Conservation (phyloP, 2,329 filamentous ascomycete species). For the Penicillium italicum region DNA sequence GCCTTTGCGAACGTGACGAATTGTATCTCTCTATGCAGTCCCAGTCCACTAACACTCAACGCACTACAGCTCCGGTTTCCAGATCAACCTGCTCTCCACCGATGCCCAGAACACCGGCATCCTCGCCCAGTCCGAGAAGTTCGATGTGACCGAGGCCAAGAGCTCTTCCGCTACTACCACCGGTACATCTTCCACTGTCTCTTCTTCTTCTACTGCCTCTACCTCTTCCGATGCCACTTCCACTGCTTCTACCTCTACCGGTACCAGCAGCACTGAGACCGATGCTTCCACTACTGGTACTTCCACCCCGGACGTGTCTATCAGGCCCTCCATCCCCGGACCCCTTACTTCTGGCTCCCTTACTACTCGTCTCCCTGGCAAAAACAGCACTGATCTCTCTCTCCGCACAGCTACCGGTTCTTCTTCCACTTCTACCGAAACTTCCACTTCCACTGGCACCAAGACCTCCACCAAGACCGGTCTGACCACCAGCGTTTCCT, state of each 20-base stretch:
- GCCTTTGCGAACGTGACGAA: too few species aligned
- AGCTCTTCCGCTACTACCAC: constrained; percentile 19
- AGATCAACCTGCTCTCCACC: constrained; percentile 41
- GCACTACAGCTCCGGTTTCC: constrained; percentile 33
- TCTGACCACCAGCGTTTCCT: constrained; percentile 11
- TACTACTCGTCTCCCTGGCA: background rate
- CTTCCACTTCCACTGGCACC: constrained; percentile 11
- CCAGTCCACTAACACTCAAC: constrained; percentile 3
- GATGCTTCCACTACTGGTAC: constrained; percentile 11
- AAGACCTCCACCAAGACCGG: constrained; percentile 2
- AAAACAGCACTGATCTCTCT: constrained; percentile 1
- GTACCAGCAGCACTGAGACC: constrained; percentile 5
- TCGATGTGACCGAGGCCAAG: constrained; percentile 27
- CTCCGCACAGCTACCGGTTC: constrained; percentile 8
- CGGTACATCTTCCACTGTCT: constrained; percentile 12
- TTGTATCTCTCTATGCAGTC: too few species aligned
- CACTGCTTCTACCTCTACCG: constrained; percentile 10
- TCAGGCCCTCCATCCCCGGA: background rate
- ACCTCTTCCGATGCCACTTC: constrained; percentile 9
- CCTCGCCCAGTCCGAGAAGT: constrained; percentile 40
- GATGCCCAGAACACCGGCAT: constrained; percentile 37
- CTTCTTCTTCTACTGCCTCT: constrained; percentile 11
- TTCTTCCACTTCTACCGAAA: constrained; percentile 4
- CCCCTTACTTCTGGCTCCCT: background rate
- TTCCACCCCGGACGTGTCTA: constrained; percentile 2